A percentile compares a stretch with the other conserved stretches of the same genome.
These are phyloP conservation scores for Prunus mongolica DNA, from an alignment of 306 rosid genomes.

Conservation along the genomic window DNA sequence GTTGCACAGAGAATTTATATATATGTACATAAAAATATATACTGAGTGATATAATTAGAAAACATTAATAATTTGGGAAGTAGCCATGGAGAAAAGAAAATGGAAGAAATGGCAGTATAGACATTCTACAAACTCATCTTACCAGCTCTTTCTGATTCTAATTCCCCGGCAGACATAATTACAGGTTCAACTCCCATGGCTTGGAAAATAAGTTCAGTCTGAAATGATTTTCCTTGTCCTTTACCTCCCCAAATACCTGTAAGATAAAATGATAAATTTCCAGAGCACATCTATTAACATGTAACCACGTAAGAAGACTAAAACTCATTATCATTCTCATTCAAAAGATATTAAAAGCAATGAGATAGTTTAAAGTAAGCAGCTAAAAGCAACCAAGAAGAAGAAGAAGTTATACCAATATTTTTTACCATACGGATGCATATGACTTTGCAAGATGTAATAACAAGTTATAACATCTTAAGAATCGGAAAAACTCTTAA, in stretches of 20 bases:
- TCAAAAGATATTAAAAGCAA: not conserved
- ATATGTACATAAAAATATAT: not conserved
- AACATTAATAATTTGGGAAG: not conserved
- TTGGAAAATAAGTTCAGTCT: slow-evolving; percentile 93
- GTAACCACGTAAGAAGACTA: not conserved
- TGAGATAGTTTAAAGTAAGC: not conserved
- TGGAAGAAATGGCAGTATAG: not conserved
- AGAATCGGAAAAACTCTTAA: not conserved
- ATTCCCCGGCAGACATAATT: slow-evolving; percentile 96
- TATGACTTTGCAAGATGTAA: not conserved
- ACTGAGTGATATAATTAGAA: not conserved
- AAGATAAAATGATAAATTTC: slow-evolving; percentile 9
- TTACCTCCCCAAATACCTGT: slow-evolving; percentile 98
- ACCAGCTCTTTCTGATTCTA: slow-evolving; percentile 97
- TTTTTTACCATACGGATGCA: not conserved
- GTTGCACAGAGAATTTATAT: not conserved
- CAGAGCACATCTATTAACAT: slow-evolving; percentile 1
- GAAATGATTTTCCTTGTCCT: slow-evolving; percentile 98
- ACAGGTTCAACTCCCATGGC: slow-evolving; percentile 93
- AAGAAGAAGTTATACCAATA: not conserved
- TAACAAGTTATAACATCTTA: not conserved
- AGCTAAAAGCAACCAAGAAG: not conserved
- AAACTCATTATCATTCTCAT: slow-evolving; percentile 1
- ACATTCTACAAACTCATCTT: slow-evolving; percentile 35
- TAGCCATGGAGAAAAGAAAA: not conserved